A percentile compares a stretch with the other conserved stretches of the same genome.
Conservation (phyloP, 2,329 filamentous ascomycete genomes). For the Sclerotiophoma versabilis region DNA sequence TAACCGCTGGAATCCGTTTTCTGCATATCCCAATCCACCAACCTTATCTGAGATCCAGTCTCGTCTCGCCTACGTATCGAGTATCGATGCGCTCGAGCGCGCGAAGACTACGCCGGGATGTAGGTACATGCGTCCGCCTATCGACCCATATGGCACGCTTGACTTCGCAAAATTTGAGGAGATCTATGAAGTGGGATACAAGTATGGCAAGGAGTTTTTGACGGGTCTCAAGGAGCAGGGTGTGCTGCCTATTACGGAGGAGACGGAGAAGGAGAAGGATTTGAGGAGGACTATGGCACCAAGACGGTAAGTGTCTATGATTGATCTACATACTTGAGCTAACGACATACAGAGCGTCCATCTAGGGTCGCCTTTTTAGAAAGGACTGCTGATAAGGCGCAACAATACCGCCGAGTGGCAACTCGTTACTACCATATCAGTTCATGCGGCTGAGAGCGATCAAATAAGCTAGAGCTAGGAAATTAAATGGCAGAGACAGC, state of each 20-base stretch:
- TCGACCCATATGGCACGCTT: slow-evolving; percentile 90
- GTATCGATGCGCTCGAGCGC: slow-evolving; percentile 90
- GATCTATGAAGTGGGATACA: slow-evolving; percentile 88
- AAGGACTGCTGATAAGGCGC: too few relatives aligned
- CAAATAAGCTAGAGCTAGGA: background rate
- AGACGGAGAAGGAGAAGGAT: slow-evolving; percentile 60
- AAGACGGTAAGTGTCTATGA: slow-evolving; percentile 4
- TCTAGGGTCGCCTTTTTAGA: background rate
- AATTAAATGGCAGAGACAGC: too few relatives aligned
- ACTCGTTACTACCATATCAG: background rate
- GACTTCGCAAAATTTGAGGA: slow-evolving; percentile 99
- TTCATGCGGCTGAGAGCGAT: background rate
- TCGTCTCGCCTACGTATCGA: slow-evolving; percentile 90
- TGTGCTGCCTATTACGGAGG: slow-evolving; percentile 66
- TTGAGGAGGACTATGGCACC: slow-evolving; percentile 61
- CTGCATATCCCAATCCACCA: slow-evolving; percentile 84
- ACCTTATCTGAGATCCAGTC: slow-evolving; percentile 96
- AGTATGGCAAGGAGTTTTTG: slow-evolving; percentile 82
- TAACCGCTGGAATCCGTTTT: slow-evolving; percentile 98
- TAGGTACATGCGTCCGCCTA: slow-evolving; percentile 94
- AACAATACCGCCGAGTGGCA: too few relatives aligned
- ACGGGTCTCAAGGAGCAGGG: slow-evolving; percentile 79
- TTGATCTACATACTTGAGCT: background rate
- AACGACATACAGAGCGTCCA: slow-evolving; percentile 11
- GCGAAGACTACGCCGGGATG: slow-evolving; percentile 92